Evolutionary conservation across 129 eudicot genomes (phyloP).

Genomic region (Logfia minima): DNA sequence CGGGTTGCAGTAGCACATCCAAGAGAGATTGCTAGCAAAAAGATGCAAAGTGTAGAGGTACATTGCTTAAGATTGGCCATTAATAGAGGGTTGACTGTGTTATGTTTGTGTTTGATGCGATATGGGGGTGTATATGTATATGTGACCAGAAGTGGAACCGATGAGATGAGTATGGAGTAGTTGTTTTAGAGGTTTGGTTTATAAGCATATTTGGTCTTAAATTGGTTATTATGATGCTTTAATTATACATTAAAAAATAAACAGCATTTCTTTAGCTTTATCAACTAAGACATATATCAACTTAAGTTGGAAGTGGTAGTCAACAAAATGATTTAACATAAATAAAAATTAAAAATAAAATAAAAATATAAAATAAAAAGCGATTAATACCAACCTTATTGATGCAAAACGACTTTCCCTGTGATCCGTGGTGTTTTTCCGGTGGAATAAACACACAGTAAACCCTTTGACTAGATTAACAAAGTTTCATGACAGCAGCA

Average conservation of each 20-base stretch:
- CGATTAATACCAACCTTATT: too few relatives aligned
- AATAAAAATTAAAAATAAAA: too few relatives aligned
- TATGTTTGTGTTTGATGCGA: background rate
- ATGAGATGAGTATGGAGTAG: constrained; percentile 27
- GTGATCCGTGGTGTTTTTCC: background rate
- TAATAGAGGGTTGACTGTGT: background rate
- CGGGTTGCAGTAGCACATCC: constrained; percentile 52
- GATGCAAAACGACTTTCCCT: too few relatives aligned
- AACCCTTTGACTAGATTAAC: background rate
- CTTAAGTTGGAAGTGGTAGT: too few relatives aligned
- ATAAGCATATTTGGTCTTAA: constrained; percentile 27
- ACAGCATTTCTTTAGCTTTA: too few relatives aligned
- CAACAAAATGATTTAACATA: too few relatives aligned
- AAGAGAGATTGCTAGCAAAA: constrained; percentile 50
- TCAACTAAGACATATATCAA: too few relatives aligned
- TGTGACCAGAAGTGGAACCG: constrained; percentile 9
- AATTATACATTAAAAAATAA: background rate
- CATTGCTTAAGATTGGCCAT: constrained; percentile 19
- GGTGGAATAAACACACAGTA: background rate
- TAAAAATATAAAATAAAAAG: too few relatives aligned
- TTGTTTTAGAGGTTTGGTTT: constrained; percentile 26
- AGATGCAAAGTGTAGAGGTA: constrained; percentile 45
- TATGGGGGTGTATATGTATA: background rate
- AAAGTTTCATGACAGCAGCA: constrained; percentile 42
- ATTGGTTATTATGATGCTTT: background rate